Evolutionary conservation across 179 eudicot species (phyloP), one percentile per base, ranked within the genome.

Genomic region (Amaranthus tricolor): DNA sequence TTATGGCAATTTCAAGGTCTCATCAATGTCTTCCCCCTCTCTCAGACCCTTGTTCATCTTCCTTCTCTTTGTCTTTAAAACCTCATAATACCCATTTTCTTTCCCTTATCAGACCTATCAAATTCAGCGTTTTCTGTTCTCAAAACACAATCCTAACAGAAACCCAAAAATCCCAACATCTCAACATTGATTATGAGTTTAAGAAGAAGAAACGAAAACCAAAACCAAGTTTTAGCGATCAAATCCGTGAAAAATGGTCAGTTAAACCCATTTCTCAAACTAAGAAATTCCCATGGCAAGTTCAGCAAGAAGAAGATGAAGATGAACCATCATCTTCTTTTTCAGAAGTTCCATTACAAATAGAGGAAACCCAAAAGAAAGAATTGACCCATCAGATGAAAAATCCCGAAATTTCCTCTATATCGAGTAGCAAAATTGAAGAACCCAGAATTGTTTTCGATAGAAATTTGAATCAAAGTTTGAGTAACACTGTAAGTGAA

Each of bases 181-280:
- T 57, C 74, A 77, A 12, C 45, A 48, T 76, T 57, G 58, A 69
- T 50, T 17, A 9, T 7, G 82, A 80, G n/a, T 69, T 40, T 57
- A 70, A 19, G 51, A 83, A 74, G 84, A 84, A 79, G 62, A 84
- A 80, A 53, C 77, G 92, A 62, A 93, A 90, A 63, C 97, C 92
- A 15, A 93, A 72, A 66, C 98, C 98, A 9, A 96, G 96, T 62
- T 96, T 96, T 80, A 62, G 85, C 20, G 85, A 93, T 9, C 92
- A 93, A 87, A 85, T 93, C 76, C 88, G 86, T 52, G 82, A 84
- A 10, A 96, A 93, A 87, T 96, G 98, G 99, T 91, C 94, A 63
- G 62, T 74, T 15, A 93, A 87, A 78, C 80, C 85, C 72, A 56
- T 82, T 65, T 70, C 85, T 57, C 66, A 67, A 12, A 82, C 83